Evolutionary conservation across 768 basidiomycete genomes (phyloP).

Genomic region (Suillus weaverae): DNA sequence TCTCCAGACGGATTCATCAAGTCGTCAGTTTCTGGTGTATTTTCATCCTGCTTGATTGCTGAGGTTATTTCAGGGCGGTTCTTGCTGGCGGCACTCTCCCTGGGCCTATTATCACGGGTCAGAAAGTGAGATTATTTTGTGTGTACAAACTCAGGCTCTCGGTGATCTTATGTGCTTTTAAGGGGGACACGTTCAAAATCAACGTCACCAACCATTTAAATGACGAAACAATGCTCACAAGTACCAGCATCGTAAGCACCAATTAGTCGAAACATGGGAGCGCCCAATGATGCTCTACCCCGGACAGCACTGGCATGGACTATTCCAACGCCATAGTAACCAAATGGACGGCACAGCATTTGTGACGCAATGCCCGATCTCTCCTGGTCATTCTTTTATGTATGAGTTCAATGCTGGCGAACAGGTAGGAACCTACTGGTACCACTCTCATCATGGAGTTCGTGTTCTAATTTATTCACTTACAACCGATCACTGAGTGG

Average conservation of each 20-base stretch:
- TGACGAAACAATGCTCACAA: background rate
- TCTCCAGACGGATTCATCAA: background rate
- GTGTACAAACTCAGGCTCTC: background rate
- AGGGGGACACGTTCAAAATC: background rate
- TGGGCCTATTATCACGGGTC: background rate
- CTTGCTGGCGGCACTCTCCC: background rate
- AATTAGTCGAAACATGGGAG: background rate
- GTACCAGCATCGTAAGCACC: background rate
- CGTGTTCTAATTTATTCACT: background rate
- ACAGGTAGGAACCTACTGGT: background rate
- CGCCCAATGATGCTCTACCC: background rate
- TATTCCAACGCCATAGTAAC: background rate
- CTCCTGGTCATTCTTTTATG: background rate
- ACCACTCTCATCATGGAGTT: constrained; percentile 1
- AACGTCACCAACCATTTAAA: background rate
- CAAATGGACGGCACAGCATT: background rate
- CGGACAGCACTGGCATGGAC: background rate
- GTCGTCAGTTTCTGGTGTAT: background rate
- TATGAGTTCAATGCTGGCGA: background rate
- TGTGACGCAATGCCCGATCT: background rate
- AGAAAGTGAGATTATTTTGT: background rate
- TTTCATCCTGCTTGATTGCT: background rate
- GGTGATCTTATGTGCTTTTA: background rate
- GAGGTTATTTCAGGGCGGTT: background rate
- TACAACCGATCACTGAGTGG: background rate